A percentile compares a stretch with the other conserved stretches of the same genome.
These are phyloP conservation scores for Melampsora larici-populina DNA, from an alignment of 1,284 basidiomycete species.

Conservation along the genomic window DNA sequence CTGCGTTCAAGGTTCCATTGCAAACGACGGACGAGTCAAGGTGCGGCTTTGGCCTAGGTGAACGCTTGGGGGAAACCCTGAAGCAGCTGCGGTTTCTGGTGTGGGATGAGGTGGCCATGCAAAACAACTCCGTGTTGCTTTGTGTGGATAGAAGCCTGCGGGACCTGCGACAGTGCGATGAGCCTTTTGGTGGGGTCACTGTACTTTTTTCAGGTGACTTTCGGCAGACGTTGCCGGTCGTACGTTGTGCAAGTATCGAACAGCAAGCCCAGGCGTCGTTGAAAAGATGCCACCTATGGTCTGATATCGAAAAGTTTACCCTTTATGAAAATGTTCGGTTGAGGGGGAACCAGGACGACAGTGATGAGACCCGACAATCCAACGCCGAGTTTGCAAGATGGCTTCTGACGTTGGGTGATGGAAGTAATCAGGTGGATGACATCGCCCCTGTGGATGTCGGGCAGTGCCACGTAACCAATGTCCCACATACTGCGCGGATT, in stretches of 20 bases:
- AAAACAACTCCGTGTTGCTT: no score
- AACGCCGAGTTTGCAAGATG: neutral
- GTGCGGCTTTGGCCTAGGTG: neutral
- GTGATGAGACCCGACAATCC: neutral
- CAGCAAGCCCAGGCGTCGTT: no score
- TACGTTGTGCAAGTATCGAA: neutral
- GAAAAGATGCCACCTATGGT: neutral
- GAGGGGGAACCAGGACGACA: neutral
- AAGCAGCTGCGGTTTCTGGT: no score
- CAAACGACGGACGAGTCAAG: neutral
- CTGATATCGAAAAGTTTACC: neutral
- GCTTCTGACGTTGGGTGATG: neutral
- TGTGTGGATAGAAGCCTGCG: neutral
- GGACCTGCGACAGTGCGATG: neutral
- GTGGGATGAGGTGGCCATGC: no score
- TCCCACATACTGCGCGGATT: no score
- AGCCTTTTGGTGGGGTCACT: conserved; percentile 10
- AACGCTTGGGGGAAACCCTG: neutral
- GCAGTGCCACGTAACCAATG: neutral
- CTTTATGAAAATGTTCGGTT: neutral
- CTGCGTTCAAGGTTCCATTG: conserved; percentile 3
- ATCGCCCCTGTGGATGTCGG: neutral
- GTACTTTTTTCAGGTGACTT: conserved; percentile 22
- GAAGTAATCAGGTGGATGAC: neutral
- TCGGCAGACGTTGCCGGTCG: conserved; percentile 17